phyloP scores from a whole-genome alignment of 257 asterid genomes.

The Scutellaria baicalensis region DNA sequence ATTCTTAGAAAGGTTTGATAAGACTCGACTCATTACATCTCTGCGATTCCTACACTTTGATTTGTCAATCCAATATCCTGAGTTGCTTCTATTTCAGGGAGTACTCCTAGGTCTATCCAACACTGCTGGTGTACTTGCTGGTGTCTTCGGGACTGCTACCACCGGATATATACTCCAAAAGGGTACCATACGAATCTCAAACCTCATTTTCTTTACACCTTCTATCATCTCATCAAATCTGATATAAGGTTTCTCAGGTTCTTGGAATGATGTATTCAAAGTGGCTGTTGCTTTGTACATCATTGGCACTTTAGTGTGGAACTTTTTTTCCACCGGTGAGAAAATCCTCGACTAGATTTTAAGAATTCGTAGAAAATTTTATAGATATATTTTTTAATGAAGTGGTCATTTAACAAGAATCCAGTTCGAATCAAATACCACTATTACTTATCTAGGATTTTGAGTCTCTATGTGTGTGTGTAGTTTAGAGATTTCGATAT shows the following conservation, averaged over 20 bases:
- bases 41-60: background rate
- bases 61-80: background rate
- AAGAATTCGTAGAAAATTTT: background rate
- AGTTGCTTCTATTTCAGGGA: slow-evolving; percentile 46
- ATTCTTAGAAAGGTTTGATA: background rate
- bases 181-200: slow-evolving; percentile 33
- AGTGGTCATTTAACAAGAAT: too few species aligned
- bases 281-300: slow-evolving; percentile 74
- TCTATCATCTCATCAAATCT: too few species aligned
- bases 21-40: background rate
- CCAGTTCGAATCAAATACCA: too few species aligned
- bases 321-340: slow-evolving; percentile 79
- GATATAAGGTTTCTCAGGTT: slow-evolving; percentile 37
- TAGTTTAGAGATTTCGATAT: background rate
- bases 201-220: background rate
- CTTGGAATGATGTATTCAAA: slow-evolving; percentile 94
- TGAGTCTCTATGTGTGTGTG: background rate
- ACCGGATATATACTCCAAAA: slow-evolving; percentile 96
- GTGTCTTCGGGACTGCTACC: slow-evolving; percentile 95
- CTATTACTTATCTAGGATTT: too few species aligned
- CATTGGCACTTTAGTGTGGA: slow-evolving; percentile 87
- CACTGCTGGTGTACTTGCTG: slow-evolving; percentile 98
- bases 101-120: slow-evolving; percentile 82
- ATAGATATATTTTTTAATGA: too few species aligned
- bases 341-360: slow-evolving; percentile 55